Conservation (phyloP, 306 rosid species). For the Begonia masoniana region DNA sequence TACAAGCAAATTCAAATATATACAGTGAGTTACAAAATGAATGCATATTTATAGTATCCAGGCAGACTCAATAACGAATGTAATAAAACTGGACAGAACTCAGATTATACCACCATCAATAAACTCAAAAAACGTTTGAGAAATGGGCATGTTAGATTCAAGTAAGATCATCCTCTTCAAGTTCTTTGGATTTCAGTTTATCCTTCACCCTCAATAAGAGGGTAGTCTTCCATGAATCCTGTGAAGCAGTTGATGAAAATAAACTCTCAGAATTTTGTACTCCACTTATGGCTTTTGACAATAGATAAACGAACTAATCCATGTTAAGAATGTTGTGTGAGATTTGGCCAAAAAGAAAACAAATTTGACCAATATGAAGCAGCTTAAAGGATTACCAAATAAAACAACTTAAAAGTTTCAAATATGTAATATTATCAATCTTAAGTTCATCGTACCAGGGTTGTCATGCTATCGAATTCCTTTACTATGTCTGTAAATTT, state of each 20-base stretch:
- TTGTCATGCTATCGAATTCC: conserved; percentile 92
- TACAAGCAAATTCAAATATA: too few relatives aligned
- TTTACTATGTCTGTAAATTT: conserved; percentile 79
- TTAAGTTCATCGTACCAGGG: conserved; percentile 42
- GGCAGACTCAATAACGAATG: not conserved
- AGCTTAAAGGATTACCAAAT: too few relatives aligned
- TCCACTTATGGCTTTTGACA: too few relatives aligned
- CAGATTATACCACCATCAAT: conserved; percentile 23
- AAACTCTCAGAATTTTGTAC: too few relatives aligned
- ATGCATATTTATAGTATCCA: too few relatives aligned
- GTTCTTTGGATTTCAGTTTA: conserved; percentile 88
- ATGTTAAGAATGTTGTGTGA: too few relatives aligned
- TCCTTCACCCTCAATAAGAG: conserved; percentile 95
- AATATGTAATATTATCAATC: too few relatives aligned
- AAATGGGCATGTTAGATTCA: conserved; percentile 12
- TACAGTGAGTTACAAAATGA: too few relatives aligned
- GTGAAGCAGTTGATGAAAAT: conserved; percentile 5
- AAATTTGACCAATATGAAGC: too few relatives aligned
- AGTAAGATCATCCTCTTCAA: conserved; percentile 96
- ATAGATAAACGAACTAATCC: too few relatives aligned
- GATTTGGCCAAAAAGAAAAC: too few relatives aligned
- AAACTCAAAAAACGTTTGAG: conserved; percentile 8
- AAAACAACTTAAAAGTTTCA: too few relatives aligned
- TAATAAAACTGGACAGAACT: conserved; percentile 13
- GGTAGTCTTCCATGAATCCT: conserved; percentile 98